Base-by-base conservation (phyloP, 768 basidiomycete species). In the Lactarius indigo region DNA sequence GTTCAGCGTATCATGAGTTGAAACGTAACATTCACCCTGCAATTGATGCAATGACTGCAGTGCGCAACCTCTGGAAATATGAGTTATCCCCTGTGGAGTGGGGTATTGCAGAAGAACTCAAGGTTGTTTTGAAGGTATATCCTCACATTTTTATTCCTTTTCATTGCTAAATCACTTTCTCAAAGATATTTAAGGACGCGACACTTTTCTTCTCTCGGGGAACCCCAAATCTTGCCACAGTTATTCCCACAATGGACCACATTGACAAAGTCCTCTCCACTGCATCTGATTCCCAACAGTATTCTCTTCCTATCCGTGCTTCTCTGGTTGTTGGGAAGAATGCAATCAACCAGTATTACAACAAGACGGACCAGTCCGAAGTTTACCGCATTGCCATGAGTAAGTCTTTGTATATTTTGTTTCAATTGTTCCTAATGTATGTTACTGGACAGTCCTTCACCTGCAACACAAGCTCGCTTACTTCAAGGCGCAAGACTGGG, bases 171-270 rank as follows among this genome's bases (percentile, higher is more conserved):
- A 31, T 31, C 31, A 31, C 31, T 31, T 31, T 31, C 31, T 31
- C 31, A 4, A 31, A 33, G 31, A 33, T 33, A 1, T 33, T 33
- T 33, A 33, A 33, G 31, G 31, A 33, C 31, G 31, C 31, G 6
- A 33, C 31, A 3, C 31, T 33, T 5, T 33, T 7, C 63, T 80
- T 80, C 69, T 80, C 74, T 1, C 12, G 67, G 1, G 61, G 54
- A 15, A 74, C 66, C 0, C 74, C 76, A 0, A 73, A 63, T 64
- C 66, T 81, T 4, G 71, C 75, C 0, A 70, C 56, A 0, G 76
- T 79, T 4, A 79, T 80, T n/a, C 79, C 78, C 13, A 78, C 75
- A 7, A 78, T 79, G 78, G 77, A 80, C 57, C 57, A 72, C 35
- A 73, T 79, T n/a, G 70, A 80, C 59, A 41, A 73, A 39, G 18